Base-by-base conservation (phyloP, 352 stramenopile genomes). In the Phytopythium delawarense region DNA sequence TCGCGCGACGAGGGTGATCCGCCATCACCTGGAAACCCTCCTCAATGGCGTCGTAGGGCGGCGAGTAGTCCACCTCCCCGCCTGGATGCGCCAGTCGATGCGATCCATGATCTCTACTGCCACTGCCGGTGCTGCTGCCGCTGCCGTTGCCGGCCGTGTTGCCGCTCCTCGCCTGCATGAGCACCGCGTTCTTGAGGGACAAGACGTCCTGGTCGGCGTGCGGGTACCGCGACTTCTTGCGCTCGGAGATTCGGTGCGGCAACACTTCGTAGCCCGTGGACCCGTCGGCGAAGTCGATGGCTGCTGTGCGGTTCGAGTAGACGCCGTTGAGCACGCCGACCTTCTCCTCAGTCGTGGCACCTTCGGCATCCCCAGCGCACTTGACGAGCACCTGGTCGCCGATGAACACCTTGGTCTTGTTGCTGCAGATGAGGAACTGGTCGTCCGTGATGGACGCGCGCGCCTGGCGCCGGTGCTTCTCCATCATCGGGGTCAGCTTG, bases 381-480 rank as follows among this genome's bases (percentile, higher is more conserved):
- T 83, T 79, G 56, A 90, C 83, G 37, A 82, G 79, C 13, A 92
- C 79, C 59, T 90, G 83, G 52, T 92, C 83, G n/a, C 83, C 83
- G 32, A 92, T 90, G 66, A 85, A 80, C 13, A 90, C 81, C 53
- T 86, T 88, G 1, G 71, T 57, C 61, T 90, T 89, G 54, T 70
- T 72, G 50, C 55, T 69, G 59, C 83, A 90, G 7, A 88, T 45
- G 23, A 92, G 67, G 44, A 79, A 92, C 53, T 89, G 83, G 40
- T 92, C 81, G 46, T 92, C 83, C 1, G 79, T 89, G 55, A 92
- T 92, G 18, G 61, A 66, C 23, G 76, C 75, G 9, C 70, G 63
- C 20, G 71, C 62, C 48, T 75, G 83, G 3, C 23, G n/a, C 23
- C 53, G 34, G 48, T 88, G 87, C 67, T 86, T 90, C 57, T 87